phyloP scores from a whole-genome alignment of 805 yeast species.

The Priceomyces castillae region DNA sequence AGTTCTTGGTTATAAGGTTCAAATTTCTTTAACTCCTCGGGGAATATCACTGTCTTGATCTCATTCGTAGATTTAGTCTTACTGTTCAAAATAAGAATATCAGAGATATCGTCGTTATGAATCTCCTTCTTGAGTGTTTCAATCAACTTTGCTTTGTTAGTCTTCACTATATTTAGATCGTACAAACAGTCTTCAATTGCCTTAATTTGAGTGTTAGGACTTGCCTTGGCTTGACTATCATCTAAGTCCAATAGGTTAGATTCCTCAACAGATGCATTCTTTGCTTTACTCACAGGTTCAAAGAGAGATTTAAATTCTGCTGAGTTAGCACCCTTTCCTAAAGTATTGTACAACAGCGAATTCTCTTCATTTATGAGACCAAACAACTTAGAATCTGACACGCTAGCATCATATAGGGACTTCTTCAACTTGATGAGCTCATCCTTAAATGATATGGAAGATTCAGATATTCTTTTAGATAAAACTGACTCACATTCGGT shows the following conservation, averaged over 20 bases:
- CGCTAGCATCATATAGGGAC: conserved; percentile 58
- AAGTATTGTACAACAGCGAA: conserved; percentile 20
- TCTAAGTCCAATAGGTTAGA: conserved; percentile 69
- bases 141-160: conserved; percentile 60
- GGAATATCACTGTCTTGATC: conserved; percentile 53
- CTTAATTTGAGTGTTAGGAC: conserved; percentile 36
- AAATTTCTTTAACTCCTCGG: conserved; percentile 74
- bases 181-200: conserved; percentile 55
- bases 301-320: conserved; percentile 37
- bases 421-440: conserved; percentile 57
- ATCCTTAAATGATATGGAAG: conserved; percentile 37
- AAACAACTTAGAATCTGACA: conserved; percentile 55
- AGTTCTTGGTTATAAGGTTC: conserved; percentile 64
- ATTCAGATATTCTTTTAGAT: conserved; percentile 3
- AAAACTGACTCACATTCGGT: conserved; percentile 30
- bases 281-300: conserved; percentile 2
- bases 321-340: conserved; percentile 43
- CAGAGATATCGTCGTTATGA: conserved; percentile 82
- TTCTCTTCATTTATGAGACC: conserved; percentile 40
- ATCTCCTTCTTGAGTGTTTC: conserved; percentile 65
- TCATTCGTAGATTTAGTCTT: conserved; percentile 57
- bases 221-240: conserved; percentile 35
- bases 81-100: conserved; percentile 62
- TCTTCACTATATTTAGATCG: conserved; percentile 59
- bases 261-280: conserved; percentile 15